Evolutionary conservation across 495 filamentous ascomycete species (phyloP).

Genomic region (Talaromyces ruber): DNA sequence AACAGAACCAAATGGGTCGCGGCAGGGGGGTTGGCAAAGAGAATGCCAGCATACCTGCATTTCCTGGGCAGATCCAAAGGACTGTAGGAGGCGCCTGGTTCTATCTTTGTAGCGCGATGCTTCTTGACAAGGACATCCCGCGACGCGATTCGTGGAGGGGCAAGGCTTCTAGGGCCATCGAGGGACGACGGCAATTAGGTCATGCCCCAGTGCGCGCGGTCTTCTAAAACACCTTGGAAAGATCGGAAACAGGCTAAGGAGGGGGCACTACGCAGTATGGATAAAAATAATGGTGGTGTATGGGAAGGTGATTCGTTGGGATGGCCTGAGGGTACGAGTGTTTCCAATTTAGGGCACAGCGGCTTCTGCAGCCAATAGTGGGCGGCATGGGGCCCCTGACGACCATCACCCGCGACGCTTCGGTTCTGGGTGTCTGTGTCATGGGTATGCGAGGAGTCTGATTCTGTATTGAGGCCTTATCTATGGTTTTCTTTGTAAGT

Average conservation of each 20-base stretch:
- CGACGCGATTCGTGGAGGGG: neutral
- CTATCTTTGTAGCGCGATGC: neutral
- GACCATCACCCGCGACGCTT: constrained; percentile 2
- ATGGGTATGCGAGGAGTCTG: constrained; percentile 3
- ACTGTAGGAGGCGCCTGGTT: neutral
- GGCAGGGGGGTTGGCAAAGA: constrained; percentile 5
- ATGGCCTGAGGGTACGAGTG: neutral
- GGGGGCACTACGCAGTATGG: too few species aligned
- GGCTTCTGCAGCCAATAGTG: constrained; percentile 2
- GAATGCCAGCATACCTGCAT: neutral
- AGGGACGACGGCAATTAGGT: neutral
- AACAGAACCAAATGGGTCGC: constrained; percentile 5
- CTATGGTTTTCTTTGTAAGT: too few species aligned
- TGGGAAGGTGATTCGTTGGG: neutral
- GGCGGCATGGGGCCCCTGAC: neutral
- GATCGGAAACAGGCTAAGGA: neutral
- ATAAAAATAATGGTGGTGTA: neutral
- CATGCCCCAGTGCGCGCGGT: neutral
- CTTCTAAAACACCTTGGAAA: constrained; percentile 1
- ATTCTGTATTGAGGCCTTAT: neutral
- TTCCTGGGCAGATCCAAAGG: neutral
- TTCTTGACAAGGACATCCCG: neutral
- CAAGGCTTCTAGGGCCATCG: neutral
- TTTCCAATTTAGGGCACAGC: constrained; percentile 7
- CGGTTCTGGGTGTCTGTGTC: neutral